Evolutionary conservation across 2,329 filamentous ascomycete species (phyloP).

Genomic region (Balansia obtecta): DNA sequence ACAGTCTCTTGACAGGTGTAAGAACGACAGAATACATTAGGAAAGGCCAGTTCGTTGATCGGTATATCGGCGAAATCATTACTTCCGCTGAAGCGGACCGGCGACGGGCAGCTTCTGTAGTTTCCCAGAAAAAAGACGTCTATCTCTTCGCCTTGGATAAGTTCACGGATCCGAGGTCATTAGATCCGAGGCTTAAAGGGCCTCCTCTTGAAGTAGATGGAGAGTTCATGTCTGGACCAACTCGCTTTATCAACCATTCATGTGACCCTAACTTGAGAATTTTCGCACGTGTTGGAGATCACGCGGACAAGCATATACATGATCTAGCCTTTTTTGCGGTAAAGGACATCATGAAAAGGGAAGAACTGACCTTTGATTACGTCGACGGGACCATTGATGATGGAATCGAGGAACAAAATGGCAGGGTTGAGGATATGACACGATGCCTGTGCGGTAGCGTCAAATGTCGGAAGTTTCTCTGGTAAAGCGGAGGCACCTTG

Average conservation of each 20-base stretch:
- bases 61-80: slow-evolving; percentile 63
- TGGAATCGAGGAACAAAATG: slow-evolving; percentile 29
- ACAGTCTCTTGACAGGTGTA: slow-evolving; percentile 36
- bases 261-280: slow-evolving; percentile 70
- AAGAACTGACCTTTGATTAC: slow-evolving; percentile 74
- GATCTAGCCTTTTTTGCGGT: slow-evolving; percentile 67
- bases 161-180: slow-evolving; percentile 47
- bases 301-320: slow-evolving; percentile 61
- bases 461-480: slow-evolving; percentile 58
- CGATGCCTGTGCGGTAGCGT: slow-evolving; percentile 49
- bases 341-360: slow-evolving; percentile 47
- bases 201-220: slow-evolving; percentile 53
- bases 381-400: slow-evolving; percentile 48
- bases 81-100: slow-evolving; percentile 50
- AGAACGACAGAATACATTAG: slow-evolving; percentile 51
- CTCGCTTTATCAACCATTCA: slow-evolving; percentile 73
- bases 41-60: slow-evolving; percentile 67
- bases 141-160: slow-evolving; percentile 79
- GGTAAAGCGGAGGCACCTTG: slow-evolving; percentile 27
- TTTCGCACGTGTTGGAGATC: slow-evolving; percentile 68
- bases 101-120: slow-evolving; percentile 44
- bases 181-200: slow-evolving; percentile 42
- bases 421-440: slow-evolving; percentile 39
- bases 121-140: slow-evolving; percentile 54
- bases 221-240: slow-evolving; percentile 65